Evolutionary conservation across 345 rosid species (phyloP).

Genomic region (Triadica sebifera): DNA sequence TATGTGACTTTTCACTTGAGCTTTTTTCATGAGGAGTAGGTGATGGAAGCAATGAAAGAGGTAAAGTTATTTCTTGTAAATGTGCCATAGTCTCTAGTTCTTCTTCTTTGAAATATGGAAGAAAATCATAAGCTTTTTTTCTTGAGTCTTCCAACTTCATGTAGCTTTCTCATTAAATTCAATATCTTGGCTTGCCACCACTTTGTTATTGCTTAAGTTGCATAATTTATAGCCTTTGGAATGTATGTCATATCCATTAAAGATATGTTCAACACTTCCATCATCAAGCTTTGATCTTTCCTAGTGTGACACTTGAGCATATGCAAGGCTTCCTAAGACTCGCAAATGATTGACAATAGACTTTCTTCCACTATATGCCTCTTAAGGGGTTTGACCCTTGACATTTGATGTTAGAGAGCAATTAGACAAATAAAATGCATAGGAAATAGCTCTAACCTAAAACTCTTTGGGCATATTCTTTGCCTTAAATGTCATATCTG

Average conservation of each 20-base stretch:
- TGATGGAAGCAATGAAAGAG: no score
- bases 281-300: background rate
- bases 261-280: background rate
- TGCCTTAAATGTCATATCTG: no score
- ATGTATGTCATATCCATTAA: no score
- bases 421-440: no score
- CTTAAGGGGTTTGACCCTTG: background rate
- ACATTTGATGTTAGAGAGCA: background rate
- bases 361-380: background rate
- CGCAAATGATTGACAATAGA: background rate
- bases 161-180: background rate
- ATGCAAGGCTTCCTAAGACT: background rate
- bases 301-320: background rate
- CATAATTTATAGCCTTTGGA: background rate
- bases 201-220: background rate
- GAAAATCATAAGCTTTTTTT: background rate
- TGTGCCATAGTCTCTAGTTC: no score
- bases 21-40: background rate
- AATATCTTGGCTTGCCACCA: background rate
- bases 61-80: no score
- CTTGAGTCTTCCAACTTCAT: background rate
- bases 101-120: no score
- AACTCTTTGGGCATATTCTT: background rate
- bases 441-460: background rate
- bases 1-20: no score